A percentile compares a stretch with the other conserved stretches of the same genome.
phyloP scores from a whole-genome alignment of 306 rosid genomes.

The Chamaecrista fasciculata region DNA sequence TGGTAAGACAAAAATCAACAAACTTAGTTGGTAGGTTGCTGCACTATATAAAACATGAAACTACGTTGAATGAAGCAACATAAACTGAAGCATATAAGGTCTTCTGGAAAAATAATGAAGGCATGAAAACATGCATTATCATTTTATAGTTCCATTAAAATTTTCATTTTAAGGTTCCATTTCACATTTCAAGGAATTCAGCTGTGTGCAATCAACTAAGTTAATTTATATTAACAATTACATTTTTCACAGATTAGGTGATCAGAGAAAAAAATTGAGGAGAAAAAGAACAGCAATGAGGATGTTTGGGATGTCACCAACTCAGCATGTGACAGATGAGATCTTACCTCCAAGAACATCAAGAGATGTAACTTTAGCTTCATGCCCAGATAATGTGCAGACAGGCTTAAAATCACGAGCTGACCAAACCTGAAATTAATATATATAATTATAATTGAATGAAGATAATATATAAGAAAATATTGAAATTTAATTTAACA shows the following conservation, averaged over 20 bases:
- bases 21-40: constrained; percentile 2
- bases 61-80: not conserved
- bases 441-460: constrained; percentile 28
- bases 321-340: not conserved
- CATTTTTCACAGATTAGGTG: not conserved
- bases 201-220: not conserved
- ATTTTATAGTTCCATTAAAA: not conserved
- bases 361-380: constrained; percentile 81
- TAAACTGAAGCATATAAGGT: not conserved
- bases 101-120: not conserved
- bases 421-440: constrained; percentile 76
- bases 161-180: not conserved
- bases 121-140: not conserved
- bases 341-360: constrained; percentile 74
- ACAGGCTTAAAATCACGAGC: constrained; percentile 93
- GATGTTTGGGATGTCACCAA: not conserved
- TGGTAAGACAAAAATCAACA: constrained; percentile 23
- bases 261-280: not conserved
- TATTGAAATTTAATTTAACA: constrained; percentile 2
- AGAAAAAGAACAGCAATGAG: not conserved
- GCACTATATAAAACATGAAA: not conserved
- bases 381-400: constrained; percentile 87
- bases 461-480: constrained; percentile 13
- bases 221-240: constrained; percentile 7
- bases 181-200: constrained; percentile 8